Evolutionary conservation across 257 asterid genomes (phyloP).

Genomic region (Eucommia ulmoides): DNA sequence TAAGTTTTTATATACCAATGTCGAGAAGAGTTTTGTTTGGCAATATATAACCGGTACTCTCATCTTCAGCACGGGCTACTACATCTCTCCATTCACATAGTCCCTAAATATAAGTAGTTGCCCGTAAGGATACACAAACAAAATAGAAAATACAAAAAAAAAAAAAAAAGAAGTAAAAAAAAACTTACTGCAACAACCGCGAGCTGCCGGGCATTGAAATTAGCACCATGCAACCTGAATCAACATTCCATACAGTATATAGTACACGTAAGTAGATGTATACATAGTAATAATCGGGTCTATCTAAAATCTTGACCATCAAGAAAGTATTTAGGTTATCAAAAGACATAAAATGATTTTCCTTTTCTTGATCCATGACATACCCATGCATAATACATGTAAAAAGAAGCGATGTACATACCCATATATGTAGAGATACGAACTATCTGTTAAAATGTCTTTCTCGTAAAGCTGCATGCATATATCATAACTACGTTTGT

Average conservation of each 20-base stretch:
- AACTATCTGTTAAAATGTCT: constrained; percentile 72
- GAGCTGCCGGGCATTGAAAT: constrained; percentile 75
- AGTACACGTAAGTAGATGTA: not conserved
- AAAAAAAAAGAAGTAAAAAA: not conserved
- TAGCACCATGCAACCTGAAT: constrained; percentile 73
- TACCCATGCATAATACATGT: not conserved
- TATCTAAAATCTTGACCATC: not conserved
- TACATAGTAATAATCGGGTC: not conserved
- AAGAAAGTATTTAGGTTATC: not conserved
- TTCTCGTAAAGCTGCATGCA: constrained; percentile 86
- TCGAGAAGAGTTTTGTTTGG: constrained; percentile 86
- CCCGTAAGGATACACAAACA: constrained; percentile 15
- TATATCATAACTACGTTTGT: constrained; percentile 77
- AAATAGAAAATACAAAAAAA: constrained; percentile 4
- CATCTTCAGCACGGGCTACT: constrained; percentile 98
- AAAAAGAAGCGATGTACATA: constrained; percentile 13
- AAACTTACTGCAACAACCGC: constrained; percentile 85
- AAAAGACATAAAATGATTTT: not conserved
- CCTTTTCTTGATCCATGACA: not conserved
- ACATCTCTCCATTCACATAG: constrained; percentile 90
- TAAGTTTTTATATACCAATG: constrained; percentile 38
- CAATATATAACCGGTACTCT: constrained; percentile 91
- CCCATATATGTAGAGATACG: constrained; percentile 89
- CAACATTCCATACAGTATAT: not conserved
- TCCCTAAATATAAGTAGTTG: too few relatives aligned